Evolutionary conservation across 768 basidiomycete genomes (phyloP), one percentile per base, ranked within the genome.

Genomic region (Crepidotus variabilis): DNA sequence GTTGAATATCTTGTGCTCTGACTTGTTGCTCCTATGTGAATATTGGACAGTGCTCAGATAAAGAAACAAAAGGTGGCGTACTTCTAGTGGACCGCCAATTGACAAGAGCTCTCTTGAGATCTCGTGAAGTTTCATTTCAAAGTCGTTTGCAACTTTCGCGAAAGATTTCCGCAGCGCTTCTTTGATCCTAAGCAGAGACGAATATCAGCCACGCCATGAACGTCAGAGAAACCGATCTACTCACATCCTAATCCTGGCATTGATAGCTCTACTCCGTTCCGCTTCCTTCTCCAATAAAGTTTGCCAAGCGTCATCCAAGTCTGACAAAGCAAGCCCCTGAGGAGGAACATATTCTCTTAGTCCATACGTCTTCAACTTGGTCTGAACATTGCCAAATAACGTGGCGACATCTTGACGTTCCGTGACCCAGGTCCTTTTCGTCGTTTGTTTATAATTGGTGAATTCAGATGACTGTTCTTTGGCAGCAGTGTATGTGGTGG

Each of bases 311-410:
- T 69, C 69, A 55, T 94, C 94, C 52, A 98, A 69, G 68, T 96
- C 91, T 34, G 78, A 73, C 28, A 87, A 77, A 21, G 84, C 73
- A 18, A 94, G 72, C 2, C 91, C 94, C 2, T 71, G 67, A 1
- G 86, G 84, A 11, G 97, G 94, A 21, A 87, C 78, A 69, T 95
- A 98, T 64, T 91, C 85, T 57, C 85, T 78, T 62, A 99, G 67
- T 9, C 87, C 85, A 74, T 98, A 98, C 21, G 95, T 98, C 70
- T 80, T 83, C 55, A 98, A 74, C 71, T 98, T 98, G 0, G 93
- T 96, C 69, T 94, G 92, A 24, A 99, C 87, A 65, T 97, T 96
- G 2, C 90, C 87, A 60, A 98, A 92, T 13, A 98, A 79, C 1
- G 90, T 91, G 8, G 86, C 83, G 9, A 97, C 74, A 57, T 95